A percentile compares a stretch with the other conserved stretches of the same genome.
These are phyloP conservation scores for Hypoxylon intermedium DNA, from an alignment of 495 filamentous ascomycete genomes.

Conservation along the genomic window DNA sequence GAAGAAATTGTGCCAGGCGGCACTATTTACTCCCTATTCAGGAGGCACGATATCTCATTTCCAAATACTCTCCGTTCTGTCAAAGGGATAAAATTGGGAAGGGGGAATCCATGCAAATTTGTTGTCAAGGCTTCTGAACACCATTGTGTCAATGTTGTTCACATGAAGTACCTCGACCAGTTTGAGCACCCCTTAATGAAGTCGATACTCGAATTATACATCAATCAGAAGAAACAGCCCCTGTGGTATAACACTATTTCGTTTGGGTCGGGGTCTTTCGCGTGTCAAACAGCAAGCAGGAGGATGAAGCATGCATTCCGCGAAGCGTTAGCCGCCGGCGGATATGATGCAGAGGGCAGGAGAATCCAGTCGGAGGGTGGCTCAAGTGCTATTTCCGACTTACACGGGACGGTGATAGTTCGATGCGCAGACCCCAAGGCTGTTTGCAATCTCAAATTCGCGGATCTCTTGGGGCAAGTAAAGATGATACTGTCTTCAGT, in stretches of 20 bases:
- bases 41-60: constrained; percentile 20
- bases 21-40: constrained; percentile 16
- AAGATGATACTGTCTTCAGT: constrained; percentile 20
- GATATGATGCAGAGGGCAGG: constrained; percentile 63
- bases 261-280: constrained; percentile 56
- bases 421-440: constrained; percentile 20
- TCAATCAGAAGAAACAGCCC: constrained; percentile 41
- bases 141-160: constrained; percentile 37
- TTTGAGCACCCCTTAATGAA: constrained; percentile 45
- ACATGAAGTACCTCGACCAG: constrained; percentile 41
- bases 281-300: constrained; percentile 60
- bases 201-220: constrained; percentile 39
- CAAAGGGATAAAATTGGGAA: constrained; percentile 1
- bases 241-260: constrained; percentile 58
- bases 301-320: constrained; percentile 61
- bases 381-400: constrained; percentile 14
- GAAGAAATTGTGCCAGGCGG: constrained; percentile 19
- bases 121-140: constrained; percentile 1
- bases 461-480: constrained; percentile 26
- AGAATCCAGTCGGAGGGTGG: constrained; percentile 20
- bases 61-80: constrained; percentile 1
- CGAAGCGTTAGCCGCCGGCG: constrained; percentile 61
- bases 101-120: constrained; percentile 12
- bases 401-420: constrained; percentile 43
- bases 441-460: constrained; percentile 32